Evolutionary conservation across 108 stramenopile genomes (phyloP).

Genomic region (Skeletonema costatum): DNA sequence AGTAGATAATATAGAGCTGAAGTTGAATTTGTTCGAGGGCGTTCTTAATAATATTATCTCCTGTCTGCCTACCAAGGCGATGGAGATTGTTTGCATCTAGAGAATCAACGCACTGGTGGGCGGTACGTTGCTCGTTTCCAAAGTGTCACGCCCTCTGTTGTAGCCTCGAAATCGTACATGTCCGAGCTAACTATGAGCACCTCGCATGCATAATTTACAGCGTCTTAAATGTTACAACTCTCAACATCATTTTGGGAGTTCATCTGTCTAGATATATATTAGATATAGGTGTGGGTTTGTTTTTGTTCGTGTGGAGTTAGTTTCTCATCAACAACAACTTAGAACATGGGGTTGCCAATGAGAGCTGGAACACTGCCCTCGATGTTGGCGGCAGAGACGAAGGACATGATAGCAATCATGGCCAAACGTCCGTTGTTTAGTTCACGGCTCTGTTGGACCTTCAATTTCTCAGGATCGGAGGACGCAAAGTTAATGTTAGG

Average conservation of each 20-base stretch:
- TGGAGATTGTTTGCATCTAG: too few species aligned
- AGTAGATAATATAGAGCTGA: neutral
- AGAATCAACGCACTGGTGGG: too few species aligned
- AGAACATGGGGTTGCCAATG: conserved; percentile 58
- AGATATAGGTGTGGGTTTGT: neutral
- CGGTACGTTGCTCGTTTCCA: too few species aligned
- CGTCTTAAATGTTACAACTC: neutral
- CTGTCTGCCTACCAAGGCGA: too few species aligned
- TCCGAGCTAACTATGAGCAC: too few species aligned
- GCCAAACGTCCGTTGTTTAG: conserved; percentile 63
- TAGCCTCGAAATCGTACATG: too few species aligned
- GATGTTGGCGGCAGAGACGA: conserved; percentile 68
- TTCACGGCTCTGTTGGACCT: conserved; percentile 29
- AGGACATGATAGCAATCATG: conserved; percentile 85
- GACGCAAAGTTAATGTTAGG: conserved; percentile 24
- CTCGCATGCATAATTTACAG: too few species aligned
- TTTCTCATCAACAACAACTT: conserved; percentile 11
- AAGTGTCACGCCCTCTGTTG: too few species aligned
- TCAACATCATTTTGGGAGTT: conserved; percentile 1
- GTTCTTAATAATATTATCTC: neutral
- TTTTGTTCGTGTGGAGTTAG: neutral
- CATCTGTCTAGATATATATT: neutral
- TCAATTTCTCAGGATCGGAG: conserved; percentile 25
- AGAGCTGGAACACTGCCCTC: conserved; percentile 75
- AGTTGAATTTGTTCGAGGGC: neutral